phyloP scores from a whole-genome alignment of 768 basidiomycete species.

The Collybia mongolica region DNA sequence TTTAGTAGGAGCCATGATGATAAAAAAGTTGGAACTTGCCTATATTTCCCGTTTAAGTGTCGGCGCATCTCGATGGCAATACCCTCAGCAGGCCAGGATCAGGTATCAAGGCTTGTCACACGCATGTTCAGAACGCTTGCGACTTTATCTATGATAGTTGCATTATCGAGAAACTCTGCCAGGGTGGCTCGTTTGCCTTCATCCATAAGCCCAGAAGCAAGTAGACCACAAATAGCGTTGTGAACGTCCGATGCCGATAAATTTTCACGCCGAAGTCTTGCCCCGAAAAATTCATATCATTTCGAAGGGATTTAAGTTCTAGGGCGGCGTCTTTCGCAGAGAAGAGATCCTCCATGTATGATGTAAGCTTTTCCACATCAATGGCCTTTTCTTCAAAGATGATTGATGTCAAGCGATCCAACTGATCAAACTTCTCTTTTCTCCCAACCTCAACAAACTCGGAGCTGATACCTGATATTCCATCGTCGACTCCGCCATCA shows the following conservation, averaged over 20 bases:
- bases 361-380: slow-evolving; percentile 27
- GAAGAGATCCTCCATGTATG: slow-evolving; percentile 39
- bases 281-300: slow-evolving; percentile 26
- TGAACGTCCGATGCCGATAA: slow-evolving; percentile 25
- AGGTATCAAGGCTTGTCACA: slow-evolving; percentile 34
- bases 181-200: slow-evolving; percentile 39
- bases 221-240: slow-evolving; percentile 31
- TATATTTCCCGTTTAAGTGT: slow-evolving; percentile 47
- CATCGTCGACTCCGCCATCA: slow-evolving; percentile 9
- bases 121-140: slow-evolving; percentile 47
- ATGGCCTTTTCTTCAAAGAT: slow-evolving; percentile 36
- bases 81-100: slow-evolving; percentile 44
- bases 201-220: slow-evolving; percentile 35
- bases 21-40: slow-evolving; percentile 15
- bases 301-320: slow-evolving; percentile 27
- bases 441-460: slow-evolving; percentile 29
- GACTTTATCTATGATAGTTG: slow-evolving; percentile 35
- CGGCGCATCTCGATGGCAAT: slow-evolving; percentile 42
- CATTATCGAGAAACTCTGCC: slow-evolving; percentile 39
- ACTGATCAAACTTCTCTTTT: slow-evolving; percentile 37
- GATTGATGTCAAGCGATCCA: slow-evolving; percentile 29
- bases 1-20: not conserved
- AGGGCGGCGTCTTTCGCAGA: slow-evolving; percentile 26
- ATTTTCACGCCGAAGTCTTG: slow-evolving; percentile 19
- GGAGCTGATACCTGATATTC: slow-evolving; percentile 2